Evolutionary conservation across 2,329 filamentous ascomycete species (phyloP).

Genomic region (Colletotrichum abscissum): DNA sequence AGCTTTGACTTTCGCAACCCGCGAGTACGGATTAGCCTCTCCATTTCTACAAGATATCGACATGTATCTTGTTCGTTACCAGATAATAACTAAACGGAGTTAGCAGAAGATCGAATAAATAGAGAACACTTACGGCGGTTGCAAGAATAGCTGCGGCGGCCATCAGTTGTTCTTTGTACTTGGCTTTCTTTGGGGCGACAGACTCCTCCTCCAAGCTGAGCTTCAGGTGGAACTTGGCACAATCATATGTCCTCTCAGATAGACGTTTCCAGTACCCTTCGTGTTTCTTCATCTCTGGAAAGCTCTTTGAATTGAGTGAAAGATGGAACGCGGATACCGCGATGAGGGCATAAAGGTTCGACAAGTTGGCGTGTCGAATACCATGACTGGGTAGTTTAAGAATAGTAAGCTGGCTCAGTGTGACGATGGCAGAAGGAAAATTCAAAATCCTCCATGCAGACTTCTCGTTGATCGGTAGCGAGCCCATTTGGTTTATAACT

Average conservation of each 20-base stretch:
- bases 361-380: neutral
- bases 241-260: neutral
- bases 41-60: slow-evolving; percentile 4
- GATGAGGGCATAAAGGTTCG: slow-evolving; percentile 7
- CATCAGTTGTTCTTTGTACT: slow-evolving; percentile 23
- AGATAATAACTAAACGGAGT: neutral
- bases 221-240: neutral
- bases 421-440: slow-evolving; percentile 3
- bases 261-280: neutral
- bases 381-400: neutral
- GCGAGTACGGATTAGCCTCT: neutral
- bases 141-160: neutral
- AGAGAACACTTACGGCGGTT: neutral
- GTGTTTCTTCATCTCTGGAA: neutral
- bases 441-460: slow-evolving; percentile 16
- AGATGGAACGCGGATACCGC: slow-evolving; percentile 8
- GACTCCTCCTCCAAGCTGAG: neutral
- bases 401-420: neutral
- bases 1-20: neutral
- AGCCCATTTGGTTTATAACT: slow-evolving; percentile 18
- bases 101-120: no score
- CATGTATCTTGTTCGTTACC: neutral
- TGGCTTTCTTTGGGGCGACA: neutral
- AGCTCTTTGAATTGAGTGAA: neutral
- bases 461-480: slow-evolving; percentile 11